Evolutionary conservation across 495 filamentous ascomycete genomes (phyloP), one percentile per base, ranked within the genome.

Genomic region (Aspergillus taichungensis): DNA sequence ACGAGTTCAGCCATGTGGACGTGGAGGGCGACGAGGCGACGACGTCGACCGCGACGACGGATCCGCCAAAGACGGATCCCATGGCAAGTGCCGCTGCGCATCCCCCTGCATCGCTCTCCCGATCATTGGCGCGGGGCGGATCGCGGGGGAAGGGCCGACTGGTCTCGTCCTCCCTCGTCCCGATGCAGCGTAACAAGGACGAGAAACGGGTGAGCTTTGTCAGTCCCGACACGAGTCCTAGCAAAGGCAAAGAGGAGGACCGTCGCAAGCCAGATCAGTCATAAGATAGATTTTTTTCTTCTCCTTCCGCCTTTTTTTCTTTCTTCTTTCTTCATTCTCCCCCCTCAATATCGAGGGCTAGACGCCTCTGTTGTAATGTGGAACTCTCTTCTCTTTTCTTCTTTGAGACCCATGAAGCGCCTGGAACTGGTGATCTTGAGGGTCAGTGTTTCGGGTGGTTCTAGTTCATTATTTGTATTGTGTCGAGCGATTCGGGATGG

Each of bases 21-120:
- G 71, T 77, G 6, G 74, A 77, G 38, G 75, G 76, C 36, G 71
- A 74, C 30, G 72, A 75, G 32, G 68, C 59, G 11, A 52, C 57
- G 13, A 51, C 60, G 4, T 59, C 66, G 8, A 66, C 60, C 29
- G 55, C 55, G 37, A 51, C 62, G 32, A 56, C 58, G 8, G 60
- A 65, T 31, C 43, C 18, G 18, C 18, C 57, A 37, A 74, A 66
- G 56, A 55, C 55, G 7, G 64, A 66, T 14, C 58, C 66, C 5
- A 52, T 66, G 42, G 49, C 62, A 11, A 62, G 60, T 43, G 55
- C 64, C 37, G 52, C 60, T 3, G 52, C 59, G 11, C 59, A 60
- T 37, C 52, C 59, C 10, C 52, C 60, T 5, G 33, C 54, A 11
- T 51, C 64, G 13, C 42, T 72, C 13, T 51, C 70, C 11, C 57